phyloP scores from a whole-genome alignment of 2,329 filamentous ascomycete species.

The Pseudogymnoascus sp. region DNA sequence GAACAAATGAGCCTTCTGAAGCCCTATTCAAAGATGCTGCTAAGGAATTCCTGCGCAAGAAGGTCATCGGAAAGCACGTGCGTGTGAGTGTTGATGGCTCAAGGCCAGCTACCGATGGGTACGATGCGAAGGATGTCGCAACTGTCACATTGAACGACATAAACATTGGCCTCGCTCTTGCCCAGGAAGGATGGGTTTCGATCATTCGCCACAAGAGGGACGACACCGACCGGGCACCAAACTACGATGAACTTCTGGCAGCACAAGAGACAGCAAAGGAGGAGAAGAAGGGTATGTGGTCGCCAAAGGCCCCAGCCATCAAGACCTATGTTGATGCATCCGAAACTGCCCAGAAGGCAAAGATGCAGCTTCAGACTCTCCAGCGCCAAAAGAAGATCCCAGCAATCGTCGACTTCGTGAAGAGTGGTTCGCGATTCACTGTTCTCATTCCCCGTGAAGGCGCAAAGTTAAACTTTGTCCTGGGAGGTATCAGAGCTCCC shows the following conservation, averaged over 20 bases:
- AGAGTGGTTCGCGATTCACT: slow-evolving; percentile 91
- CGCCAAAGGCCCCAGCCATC: slow-evolving; percentile 72
- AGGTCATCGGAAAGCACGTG: slow-evolving; percentile 91
- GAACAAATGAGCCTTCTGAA: slow-evolving; percentile 77
- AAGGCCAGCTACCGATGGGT: slow-evolving; percentile 81
- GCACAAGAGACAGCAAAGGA: slow-evolving; percentile 78
- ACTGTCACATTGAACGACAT: slow-evolving; percentile 77
- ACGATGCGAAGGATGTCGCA: slow-evolving; percentile 89
- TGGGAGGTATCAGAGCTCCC: slow-evolving; percentile 86
- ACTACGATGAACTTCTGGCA: slow-evolving; percentile 81
- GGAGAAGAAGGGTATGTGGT: slow-evolving; percentile 92
- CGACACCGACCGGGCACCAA: slow-evolving; percentile 84
- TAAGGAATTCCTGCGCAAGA: slow-evolving; percentile 92
- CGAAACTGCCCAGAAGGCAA: slow-evolving; percentile 88
- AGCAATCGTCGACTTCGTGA: slow-evolving; percentile 92
- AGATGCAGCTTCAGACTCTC: slow-evolving; percentile 80
- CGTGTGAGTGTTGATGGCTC: slow-evolving; percentile 83
- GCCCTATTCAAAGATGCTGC: slow-evolving; percentile 84
- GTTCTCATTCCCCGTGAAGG: slow-evolving; percentile 86
- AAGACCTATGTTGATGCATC: slow-evolving; percentile 85
- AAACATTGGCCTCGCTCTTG: slow-evolving; percentile 74
- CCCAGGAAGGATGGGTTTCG: slow-evolving; percentile 88
- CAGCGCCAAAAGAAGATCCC: slow-evolving; percentile 89
- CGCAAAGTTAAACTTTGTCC: slow-evolving; percentile 87
- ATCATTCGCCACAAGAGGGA: slow-evolving; percentile 94